Evolutionary conservation across 495 filamentous ascomycete genomes (phyloP), one percentile per base, ranked within the genome.

Genomic region (Barbatosphaeria neglecta): DNA sequence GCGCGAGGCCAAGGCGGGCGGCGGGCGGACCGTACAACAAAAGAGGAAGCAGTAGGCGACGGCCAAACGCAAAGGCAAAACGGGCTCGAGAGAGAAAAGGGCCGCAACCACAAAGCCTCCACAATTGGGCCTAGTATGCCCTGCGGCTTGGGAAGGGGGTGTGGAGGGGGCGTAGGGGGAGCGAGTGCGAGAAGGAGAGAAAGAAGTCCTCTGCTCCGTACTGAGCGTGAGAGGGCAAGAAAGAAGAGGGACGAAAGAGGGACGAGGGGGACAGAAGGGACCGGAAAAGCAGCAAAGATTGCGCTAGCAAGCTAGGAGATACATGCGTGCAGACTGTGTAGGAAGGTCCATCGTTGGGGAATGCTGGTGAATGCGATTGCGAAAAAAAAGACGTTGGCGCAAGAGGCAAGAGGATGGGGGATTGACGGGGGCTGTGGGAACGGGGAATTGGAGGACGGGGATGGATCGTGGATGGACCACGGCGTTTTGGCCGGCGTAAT

Each of bases 401-500:
- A 25, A 9, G 28, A 13, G 4, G 28, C 8, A 11, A 4, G 11
- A 27, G 23, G 41, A 15, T 4, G 42, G 22, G 22, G 13, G 43
- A 18, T 7, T 15, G 20, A 43, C 20, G 23, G 20, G 19, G 40
- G 15, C 19, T 22, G n/a, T n/a, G n/a, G n/a, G n/a, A n/a, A n/a
- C n/a, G n/a, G n/a, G n/a, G n/a, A n/a, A 10, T 31, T 8, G 27
- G 8, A 31, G 27, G 27, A 31, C 15, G 27, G 42, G 42, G 42
- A 44, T 52, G 47, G 50, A 49, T 48, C 46, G 39, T 41, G 53
- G 52, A 56, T 57, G 55, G 57, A 49, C 50, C 60, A 61, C 69
- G 69, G 70, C 69, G 63, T 59, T 71, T 71, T 74, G 61, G 61
- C 70, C 70, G 70, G 70, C 66, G 63, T 66, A 74, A 74, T 72